Percentiles rank a stretch among this genome's conserved stretches.
Conservation (phyloP, 148 eudicot genomes). For the Cornus florida region DNA sequence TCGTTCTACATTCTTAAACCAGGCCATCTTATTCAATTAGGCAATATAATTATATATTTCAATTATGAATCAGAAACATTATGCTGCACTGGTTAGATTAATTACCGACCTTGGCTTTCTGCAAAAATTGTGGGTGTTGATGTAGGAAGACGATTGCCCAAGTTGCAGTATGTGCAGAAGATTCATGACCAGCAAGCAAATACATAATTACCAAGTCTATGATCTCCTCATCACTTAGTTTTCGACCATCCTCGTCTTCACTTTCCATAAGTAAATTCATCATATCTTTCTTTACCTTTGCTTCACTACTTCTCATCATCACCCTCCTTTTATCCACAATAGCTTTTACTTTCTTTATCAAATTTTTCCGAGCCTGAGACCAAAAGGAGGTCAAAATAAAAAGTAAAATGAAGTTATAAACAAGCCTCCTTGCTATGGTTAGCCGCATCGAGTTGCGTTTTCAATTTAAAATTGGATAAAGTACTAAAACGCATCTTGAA, state of each 20-base stretch:
- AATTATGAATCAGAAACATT: too few relatives aligned
- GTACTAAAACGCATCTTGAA: too few relatives aligned
- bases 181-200: conserved; percentile 56
- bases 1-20: too few relatives aligned
- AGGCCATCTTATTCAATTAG: too few relatives aligned
- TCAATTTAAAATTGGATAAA: too few relatives aligned
- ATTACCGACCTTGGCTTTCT: conserved; percentile 41
- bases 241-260: conserved; percentile 43
- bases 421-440: too few relatives aligned
- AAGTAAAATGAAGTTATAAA: too few relatives aligned
- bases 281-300: conserved; percentile 40
- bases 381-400: too few relatives aligned
- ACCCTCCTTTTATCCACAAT: conserved; percentile 36
- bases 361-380: conserved; percentile 46
- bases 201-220: conserved; percentile 42
- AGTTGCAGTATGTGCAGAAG: conserved; percentile 51
- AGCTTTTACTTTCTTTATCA: conserved; percentile 37
- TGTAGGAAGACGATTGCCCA: conserved; percentile 52
- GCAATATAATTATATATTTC: too few relatives aligned
- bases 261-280: conserved; percentile 39
- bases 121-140: conserved; percentile 38
- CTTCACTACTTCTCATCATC: conserved; percentile 3
- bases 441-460: too few relatives aligned
- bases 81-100: background rate
- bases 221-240: conserved; percentile 52